phyloP scores from a whole-genome alignment of 2,329 filamentous ascomycete species.

The Didymosphaeria variabile region DNA sequence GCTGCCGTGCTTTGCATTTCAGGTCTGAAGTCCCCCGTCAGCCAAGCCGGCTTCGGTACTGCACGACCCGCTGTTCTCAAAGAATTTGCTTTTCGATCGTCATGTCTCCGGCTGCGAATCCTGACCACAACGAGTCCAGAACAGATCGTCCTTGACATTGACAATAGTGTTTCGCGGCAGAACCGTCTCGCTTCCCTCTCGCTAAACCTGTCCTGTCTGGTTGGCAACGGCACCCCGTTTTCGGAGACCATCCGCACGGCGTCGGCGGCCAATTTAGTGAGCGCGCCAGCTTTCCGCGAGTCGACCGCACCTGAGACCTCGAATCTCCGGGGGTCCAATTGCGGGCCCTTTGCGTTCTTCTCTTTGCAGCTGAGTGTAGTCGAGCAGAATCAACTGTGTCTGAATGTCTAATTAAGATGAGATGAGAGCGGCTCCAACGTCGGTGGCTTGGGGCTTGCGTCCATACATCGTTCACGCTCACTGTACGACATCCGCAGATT shows the following conservation, averaged over 20 bases:
- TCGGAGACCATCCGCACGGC: slow-evolving; percentile 12
- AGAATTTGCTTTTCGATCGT: slow-evolving; percentile 1
- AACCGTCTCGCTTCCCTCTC: slow-evolving; percentile 7
- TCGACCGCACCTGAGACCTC: neutral
- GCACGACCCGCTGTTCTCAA: slow-evolving; percentile 3
- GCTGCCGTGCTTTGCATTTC: slow-evolving; percentile 10
- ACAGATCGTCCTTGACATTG: slow-evolving; percentile 6
- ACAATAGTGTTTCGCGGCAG: neutral
- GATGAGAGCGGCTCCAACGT: neutral
- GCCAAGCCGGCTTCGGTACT: slow-evolving; percentile 10
- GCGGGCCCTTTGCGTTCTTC: neutral
- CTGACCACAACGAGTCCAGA: slow-evolving; percentile 14
- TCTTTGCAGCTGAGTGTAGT: neutral
- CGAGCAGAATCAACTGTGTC: neutral
- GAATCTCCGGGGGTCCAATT: slow-evolving; percentile 4
- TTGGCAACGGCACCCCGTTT: slow-evolving; percentile 5
- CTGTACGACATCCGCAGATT: neutral
- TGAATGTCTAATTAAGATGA: neutral
- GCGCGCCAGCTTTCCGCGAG: neutral
- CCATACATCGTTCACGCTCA: neutral
- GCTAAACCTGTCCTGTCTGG: slow-evolving; percentile 9
- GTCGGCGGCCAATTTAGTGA: slow-evolving; percentile 4
- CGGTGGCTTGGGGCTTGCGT: slow-evolving; percentile 7
- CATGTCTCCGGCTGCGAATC: neutral
- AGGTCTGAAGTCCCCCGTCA: neutral